Evolutionary conservation across 805 yeast genomes (phyloP).

Genomic region (Pichia nanzhaoensis): DNA sequence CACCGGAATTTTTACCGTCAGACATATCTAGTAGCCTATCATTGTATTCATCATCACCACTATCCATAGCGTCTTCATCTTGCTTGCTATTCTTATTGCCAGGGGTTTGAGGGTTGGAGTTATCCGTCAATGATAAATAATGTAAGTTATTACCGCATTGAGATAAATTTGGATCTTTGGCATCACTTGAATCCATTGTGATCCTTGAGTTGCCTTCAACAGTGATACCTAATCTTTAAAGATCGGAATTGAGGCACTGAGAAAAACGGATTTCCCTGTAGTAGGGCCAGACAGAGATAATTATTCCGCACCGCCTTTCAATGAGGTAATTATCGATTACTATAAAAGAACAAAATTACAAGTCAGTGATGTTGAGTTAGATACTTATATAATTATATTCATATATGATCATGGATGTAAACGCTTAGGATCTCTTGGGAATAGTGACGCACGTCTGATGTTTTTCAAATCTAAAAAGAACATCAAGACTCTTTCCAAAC

Average conservation of each 20-base stretch:
- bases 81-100: not conserved
- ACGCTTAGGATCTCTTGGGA: slow-evolving; percentile 98
- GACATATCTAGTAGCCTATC: not conserved
- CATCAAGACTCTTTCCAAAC: slow-evolving; percentile 97
- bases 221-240: too few relatives aligned
- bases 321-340: not conserved
- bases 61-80: not conserved
- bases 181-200: not conserved
- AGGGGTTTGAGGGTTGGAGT: not conserved
- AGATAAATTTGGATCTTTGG: too few relatives aligned
- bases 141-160: not conserved
- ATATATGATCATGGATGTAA: slow-evolving; percentile 57
- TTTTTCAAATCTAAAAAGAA: slow-evolving; percentile 95
- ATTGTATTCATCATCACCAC: not conserved
- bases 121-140: slow-evolving; percentile 3
- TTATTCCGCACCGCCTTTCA: too few relatives aligned
- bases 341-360: not conserved
- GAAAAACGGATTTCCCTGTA: too few relatives aligned
- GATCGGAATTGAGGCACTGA: too few relatives aligned
- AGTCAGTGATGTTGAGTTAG: not conserved
- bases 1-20: not conserved
- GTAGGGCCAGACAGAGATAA: too few relatives aligned
- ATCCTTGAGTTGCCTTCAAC: too few relatives aligned
- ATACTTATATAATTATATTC: not conserved
- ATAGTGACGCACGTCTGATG: slow-evolving; percentile 95